phyloP scores from a whole-genome alignment of 306 rosid genomes.

The Morella rubra region DNA sequence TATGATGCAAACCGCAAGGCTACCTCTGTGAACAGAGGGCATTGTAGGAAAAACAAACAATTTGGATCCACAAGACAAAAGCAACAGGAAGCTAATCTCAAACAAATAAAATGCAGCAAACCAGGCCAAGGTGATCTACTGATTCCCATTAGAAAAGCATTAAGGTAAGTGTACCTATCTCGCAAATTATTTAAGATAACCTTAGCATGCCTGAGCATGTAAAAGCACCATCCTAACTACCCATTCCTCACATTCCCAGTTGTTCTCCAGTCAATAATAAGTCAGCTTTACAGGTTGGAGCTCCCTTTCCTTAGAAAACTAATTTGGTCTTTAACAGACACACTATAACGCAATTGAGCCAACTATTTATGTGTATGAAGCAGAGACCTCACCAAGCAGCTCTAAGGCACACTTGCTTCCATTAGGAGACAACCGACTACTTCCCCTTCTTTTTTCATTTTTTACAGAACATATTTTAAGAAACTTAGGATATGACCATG shows the following conservation, averaged over 20 bases:
- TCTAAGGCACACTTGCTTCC: slow-evolving; percentile 47
- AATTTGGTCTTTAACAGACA: slow-evolving; percentile 36
- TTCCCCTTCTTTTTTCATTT: slow-evolving; percentile 35
- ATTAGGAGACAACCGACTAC: slow-evolving; percentile 50
- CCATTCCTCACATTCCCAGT: slow-evolving; percentile 52
- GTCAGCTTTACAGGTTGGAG: slow-evolving; percentile 79
- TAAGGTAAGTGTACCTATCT: slow-evolving; percentile 44
- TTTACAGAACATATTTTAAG: slow-evolving; percentile 38
- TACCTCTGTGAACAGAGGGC: background rate
- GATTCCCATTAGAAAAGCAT: slow-evolving; percentile 47
- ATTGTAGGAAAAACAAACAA: background rate
- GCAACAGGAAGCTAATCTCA: background rate
- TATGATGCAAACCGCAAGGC: background rate
- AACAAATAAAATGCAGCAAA: slow-evolving; percentile 12
- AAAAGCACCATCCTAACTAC: slow-evolving; percentile 64
- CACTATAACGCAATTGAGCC: slow-evolving; percentile 38
- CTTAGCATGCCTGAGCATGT: slow-evolving; percentile 56
- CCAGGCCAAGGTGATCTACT: slow-evolving; percentile 36
- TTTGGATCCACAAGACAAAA: background rate
- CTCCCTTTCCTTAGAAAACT: slow-evolving; percentile 43
- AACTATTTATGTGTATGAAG: slow-evolving; percentile 52
- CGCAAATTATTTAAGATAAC: slow-evolving; percentile 58
- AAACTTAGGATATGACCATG: slow-evolving; percentile 37
- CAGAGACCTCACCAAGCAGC: slow-evolving; percentile 54
- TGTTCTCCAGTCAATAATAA: slow-evolving; percentile 57